A percentile compares a stretch with the other conserved stretches of the same genome.
Conservation (phyloP, 176 grass and related monocot genomes). For the Paspalum notatum region DNA sequence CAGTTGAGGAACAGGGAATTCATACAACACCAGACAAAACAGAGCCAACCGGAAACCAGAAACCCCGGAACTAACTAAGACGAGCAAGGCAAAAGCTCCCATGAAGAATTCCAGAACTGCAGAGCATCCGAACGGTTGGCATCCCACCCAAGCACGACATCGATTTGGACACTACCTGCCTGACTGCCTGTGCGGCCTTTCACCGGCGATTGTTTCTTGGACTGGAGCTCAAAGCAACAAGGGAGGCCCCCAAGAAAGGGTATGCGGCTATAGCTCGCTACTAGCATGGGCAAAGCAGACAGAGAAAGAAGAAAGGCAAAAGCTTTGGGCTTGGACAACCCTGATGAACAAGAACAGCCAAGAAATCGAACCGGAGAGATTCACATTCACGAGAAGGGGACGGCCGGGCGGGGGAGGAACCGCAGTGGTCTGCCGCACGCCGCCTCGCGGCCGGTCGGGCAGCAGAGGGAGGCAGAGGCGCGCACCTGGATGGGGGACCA, state of each 20-base stretch:
- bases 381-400: background rate
- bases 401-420: too few species aligned
- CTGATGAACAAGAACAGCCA: background rate
- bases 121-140: background rate
- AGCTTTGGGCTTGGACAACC: background rate
- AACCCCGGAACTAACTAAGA: background rate
- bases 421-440: too few species aligned
- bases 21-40: background rate
- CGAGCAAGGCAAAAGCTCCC: background rate
- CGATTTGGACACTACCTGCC: background rate
- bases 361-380: background rate
- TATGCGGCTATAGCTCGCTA: background rate
- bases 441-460: too few species aligned
- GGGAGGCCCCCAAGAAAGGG: background rate
- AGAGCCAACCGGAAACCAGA: background rate
- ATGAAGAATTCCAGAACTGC: background rate
- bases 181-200: background rate
- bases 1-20: conserved; percentile 16
- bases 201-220: background rate
- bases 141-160: background rate
- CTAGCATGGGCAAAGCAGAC: background rate
- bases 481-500: conserved; percentile 95
- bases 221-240: background rate
- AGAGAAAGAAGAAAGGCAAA: background rate
- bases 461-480: too few species aligned